Evolutionary conservation across 305 asterid genomes (phyloP).

Genomic region (Fraxinus baroniana): DNA sequence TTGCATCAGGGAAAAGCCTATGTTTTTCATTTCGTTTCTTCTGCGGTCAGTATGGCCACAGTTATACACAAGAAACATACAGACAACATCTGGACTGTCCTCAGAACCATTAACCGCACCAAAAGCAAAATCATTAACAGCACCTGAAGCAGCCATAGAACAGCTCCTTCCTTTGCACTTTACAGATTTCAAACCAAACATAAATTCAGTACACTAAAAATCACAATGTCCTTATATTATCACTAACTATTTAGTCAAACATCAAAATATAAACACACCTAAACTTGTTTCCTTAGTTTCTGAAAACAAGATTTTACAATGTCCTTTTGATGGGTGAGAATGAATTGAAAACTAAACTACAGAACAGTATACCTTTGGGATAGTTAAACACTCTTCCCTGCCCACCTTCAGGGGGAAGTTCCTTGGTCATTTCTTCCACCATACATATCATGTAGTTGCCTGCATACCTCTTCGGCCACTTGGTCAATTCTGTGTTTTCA

Average conservation of each 20-base stretch:
- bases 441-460: neutral
- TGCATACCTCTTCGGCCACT: neutral
- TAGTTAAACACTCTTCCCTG: no score
- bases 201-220: neutral
- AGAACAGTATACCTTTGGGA: neutral
- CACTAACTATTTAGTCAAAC: neutral
- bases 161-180: neutral
- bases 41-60: neutral
- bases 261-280: neutral
- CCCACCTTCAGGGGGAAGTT: neutral
- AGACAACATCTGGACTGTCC: neutral
- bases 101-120: neutral
- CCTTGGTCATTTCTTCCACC: neutral
- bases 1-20: neutral
- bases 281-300: neutral
- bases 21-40: neutral
- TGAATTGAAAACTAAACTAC: neutral
- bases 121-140: neutral
- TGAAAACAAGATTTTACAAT: neutral
- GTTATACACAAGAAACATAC: neutral
- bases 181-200: neutral
- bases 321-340: neutral
- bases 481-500: neutral
- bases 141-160: neutral
- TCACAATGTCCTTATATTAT: neutral